phyloP scores from a whole-genome alignment of 768 basidiomycete species.

The Hydnomerulius pinastri region DNA sequence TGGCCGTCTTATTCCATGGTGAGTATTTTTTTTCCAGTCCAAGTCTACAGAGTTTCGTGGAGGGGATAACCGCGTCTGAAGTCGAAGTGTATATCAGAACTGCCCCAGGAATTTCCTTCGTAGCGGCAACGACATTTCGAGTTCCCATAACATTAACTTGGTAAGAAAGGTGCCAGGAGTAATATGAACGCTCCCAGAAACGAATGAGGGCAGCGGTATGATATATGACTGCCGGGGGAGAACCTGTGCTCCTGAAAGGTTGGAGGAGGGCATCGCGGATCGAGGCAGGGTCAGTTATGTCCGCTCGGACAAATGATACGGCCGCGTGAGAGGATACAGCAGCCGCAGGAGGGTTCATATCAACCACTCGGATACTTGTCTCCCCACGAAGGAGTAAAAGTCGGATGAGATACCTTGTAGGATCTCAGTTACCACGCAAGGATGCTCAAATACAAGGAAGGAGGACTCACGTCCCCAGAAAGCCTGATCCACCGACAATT shows the following conservation, averaged over 20 bases:
- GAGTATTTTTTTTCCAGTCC: constrained; percentile 20
- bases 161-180: constrained; percentile 15
- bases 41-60: constrained; percentile 35
- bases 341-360: constrained; percentile 29
- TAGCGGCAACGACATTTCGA: constrained; percentile 42
- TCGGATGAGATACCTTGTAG: constrained; percentile 33
- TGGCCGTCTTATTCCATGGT: constrained; percentile 10
- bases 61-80: constrained; percentile 47
- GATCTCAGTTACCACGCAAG: neutral
- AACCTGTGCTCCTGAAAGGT: constrained; percentile 19
- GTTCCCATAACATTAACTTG: constrained; percentile 55
- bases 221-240: constrained; percentile 22
- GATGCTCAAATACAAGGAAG: too few relatives aligned
- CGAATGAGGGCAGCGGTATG: constrained; percentile 24
- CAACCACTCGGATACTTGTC: constrained; percentile 33
- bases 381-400: constrained; percentile 38
- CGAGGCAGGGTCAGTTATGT: constrained; percentile 33
- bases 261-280: constrained; percentile 24
- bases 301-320: constrained; percentile 32
- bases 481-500: constrained; percentile 4
- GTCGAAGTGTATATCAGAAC: constrained; percentile 50
- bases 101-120: constrained; percentile 34
- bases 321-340: constrained; percentile 25
- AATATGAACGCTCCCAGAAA: constrained; percentile 24
- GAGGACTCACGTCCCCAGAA: neutral